Evolutionary conservation across 495 filamentous ascomycete genomes (phyloP), one percentile per base, ranked within the genome.

Genomic region (Cenococcum geophilum): DNA sequence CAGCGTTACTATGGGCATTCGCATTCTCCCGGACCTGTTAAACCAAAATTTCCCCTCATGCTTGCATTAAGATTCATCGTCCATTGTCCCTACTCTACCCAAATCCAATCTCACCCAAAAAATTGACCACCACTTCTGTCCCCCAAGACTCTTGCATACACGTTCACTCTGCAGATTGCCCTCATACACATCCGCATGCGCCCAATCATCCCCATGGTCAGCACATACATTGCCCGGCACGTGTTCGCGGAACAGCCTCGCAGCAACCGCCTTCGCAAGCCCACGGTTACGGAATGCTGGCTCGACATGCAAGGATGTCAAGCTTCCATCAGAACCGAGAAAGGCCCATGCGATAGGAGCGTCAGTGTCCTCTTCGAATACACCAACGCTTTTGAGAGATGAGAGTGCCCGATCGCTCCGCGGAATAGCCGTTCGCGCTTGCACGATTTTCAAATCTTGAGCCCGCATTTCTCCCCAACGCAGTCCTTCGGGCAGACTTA

Each of bases 101-200:
- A 71, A 22, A 56, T 76, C 72, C 14, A 74, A 62, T 52, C 71
- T 68, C 11, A 73, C 54, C 74, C 74, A 76, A 56, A 72, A 76
- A 34, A 63, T 56, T 45, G 58, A 48, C 73, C 67, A 74, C 35
- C 55, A 57, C n/a, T 16, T 35, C 55, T 35, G 62, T 2, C 71
- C 74, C 0, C 74, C 73, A 36, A 75, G 52, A 53, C 71, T 72
- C 51, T 58, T 61, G 45, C 67, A 69, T 20, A 76, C 70, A 10
- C 58, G 53, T 22, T 62, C 60, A 62, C 74, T 75, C 48, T 61
- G 63, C 52, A 50, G 48, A 61, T 76, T 76, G 1, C 66, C 74
- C 3, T 40, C 64, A 32, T 61, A 63, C n/a, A 75, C 73, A 65
- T 73, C 71, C n/a, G 68, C 68, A 64, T 74, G 67, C 42, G 64